A percentile compares a stretch with the other conserved stretches of the same genome.
Evolutionary conservation across 768 basidiomycete genomes (phyloP).

Genomic region (Phylloporus sp.): DNA sequence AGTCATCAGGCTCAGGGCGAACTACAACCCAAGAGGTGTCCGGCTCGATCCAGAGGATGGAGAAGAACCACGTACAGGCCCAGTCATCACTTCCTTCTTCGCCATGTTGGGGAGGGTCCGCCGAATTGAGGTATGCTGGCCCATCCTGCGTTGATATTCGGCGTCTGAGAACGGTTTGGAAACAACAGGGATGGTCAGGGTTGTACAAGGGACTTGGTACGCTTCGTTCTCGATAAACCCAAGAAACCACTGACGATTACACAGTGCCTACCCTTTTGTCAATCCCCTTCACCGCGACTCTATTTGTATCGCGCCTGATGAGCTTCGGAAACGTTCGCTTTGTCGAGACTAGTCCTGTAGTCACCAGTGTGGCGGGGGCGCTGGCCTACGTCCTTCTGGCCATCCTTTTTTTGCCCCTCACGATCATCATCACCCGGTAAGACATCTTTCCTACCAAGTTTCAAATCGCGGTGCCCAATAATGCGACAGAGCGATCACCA

Average conservation of each 20-base stretch:
- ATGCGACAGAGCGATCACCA: conserved; percentile 62
- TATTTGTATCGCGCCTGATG: conserved; percentile 43
- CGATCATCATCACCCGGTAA: conserved; percentile 38
- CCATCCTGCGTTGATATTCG: not conserved
- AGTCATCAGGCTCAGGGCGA: conserved; percentile 74
- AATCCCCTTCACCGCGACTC: conserved; percentile 35
- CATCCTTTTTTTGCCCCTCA: not conserved
- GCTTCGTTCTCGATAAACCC: conserved; percentile 9
- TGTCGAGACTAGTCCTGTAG: conserved; percentile 53
- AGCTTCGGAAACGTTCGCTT: conserved; percentile 51
- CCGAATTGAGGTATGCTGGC: conserved; percentile 57
- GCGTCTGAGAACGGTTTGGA: not conserved
- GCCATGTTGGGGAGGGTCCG: conserved; percentile 73
- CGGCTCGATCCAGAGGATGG: conserved; percentile 75
- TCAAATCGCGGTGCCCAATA: not conserved
- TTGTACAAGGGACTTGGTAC: conserved; percentile 71
- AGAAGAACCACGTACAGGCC: conserved; percentile 71
- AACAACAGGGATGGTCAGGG: conserved; percentile 53
- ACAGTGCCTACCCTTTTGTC: conserved; percentile 42
- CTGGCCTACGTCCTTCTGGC: not conserved
- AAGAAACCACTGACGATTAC: conserved; percentile 40
- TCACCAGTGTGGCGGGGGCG: conserved; percentile 31
- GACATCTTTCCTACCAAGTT: conserved; percentile 10
- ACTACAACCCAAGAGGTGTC: conserved; percentile 82
- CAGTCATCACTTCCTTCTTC: conserved; percentile 72